Evolutionary conservation across 108 stramenopile genomes (phyloP).

Genomic region (Fistulifera pelliculosa): DNA sequence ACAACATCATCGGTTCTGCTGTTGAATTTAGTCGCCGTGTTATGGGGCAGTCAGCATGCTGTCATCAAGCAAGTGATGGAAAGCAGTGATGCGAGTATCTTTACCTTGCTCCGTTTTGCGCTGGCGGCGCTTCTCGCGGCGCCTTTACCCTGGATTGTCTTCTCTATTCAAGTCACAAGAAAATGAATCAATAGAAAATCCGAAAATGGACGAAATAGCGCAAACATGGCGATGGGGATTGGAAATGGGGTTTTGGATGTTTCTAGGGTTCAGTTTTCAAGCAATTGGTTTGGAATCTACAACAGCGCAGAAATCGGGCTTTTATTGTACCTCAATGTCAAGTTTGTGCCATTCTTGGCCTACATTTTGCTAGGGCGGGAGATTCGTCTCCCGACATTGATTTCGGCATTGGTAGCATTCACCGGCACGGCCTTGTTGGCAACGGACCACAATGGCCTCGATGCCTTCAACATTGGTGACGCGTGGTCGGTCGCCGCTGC

Average conservation of each 20-base stretch:
- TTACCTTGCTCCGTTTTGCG: conserved; percentile 63
- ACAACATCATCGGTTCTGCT: conserved; percentile 48
- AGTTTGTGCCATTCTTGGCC: conserved; percentile 81
- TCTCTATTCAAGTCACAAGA: not conserved
- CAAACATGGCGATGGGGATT: conserved; percentile 55
- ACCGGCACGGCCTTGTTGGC: conserved; percentile 70
- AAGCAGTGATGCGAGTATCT: conserved; percentile 33
- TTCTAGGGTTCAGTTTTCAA: conserved; percentile 82
- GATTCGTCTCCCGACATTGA: conserved; percentile 52
- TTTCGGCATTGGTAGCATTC: conserved; percentile 66
- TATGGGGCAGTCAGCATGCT: conserved; percentile 84
- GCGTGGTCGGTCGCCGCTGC: conserved; percentile 78
- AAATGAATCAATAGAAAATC: not conserved
- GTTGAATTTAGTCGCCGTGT: conserved; percentile 60
- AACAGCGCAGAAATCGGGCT: conserved; percentile 76
- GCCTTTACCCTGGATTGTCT: conserved; percentile 45
- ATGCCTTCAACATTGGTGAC: conserved; percentile 50
- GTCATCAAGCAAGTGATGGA: conserved; percentile 70
- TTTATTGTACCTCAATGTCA: conserved; percentile 84
- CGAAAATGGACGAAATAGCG: conserved; percentile 2
- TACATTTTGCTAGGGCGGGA: conserved; percentile 42
- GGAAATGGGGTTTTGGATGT: conserved; percentile 81
- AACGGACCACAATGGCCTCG: conserved; percentile 4
- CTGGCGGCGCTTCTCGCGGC: conserved; percentile 53
- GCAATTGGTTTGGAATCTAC: conserved; percentile 75